phyloP scores from a whole-genome alignment of 2,329 filamentous ascomycete species.

The Nigrospora sphaerica region DNA sequence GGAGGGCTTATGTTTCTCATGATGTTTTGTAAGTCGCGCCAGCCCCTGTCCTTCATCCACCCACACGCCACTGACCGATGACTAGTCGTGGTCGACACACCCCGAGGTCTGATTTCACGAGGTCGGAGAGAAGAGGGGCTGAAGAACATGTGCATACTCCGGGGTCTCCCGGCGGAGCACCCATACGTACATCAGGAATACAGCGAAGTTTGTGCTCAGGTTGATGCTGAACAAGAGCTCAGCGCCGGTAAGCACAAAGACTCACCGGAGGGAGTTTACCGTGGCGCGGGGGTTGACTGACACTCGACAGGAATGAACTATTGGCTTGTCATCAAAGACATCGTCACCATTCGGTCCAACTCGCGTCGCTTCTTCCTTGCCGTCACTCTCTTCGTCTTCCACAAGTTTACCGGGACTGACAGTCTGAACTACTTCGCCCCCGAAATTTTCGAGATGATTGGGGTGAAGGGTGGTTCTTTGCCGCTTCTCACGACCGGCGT shows the following conservation, averaged over 20 bases:
- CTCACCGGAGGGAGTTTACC: too few species aligned
- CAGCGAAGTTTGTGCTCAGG: constrained; percentile 27
- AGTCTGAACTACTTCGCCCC: constrained; percentile 32
- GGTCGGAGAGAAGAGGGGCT: constrained; percentile 27
- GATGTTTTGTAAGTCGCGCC: constrained; percentile 18
- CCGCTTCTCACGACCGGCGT: constrained; percentile 28
- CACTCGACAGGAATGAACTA: constrained; percentile 16
- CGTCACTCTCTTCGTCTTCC: constrained; percentile 28
- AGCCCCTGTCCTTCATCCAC: too few species aligned
- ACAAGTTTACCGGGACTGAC: constrained; percentile 33
- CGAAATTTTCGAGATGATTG: constrained; percentile 31
- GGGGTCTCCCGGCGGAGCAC: constrained; percentile 28
- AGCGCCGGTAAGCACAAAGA: neutral
- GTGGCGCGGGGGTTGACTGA: too few species aligned
- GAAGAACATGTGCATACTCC: constrained; percentile 27
- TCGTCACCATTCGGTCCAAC: constrained; percentile 20
- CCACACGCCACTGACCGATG: too few species aligned
- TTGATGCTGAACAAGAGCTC: constrained; percentile 18
- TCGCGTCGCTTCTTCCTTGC: constrained; percentile 25
- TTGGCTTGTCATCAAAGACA: constrained; percentile 24
- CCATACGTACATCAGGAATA: constrained; percentile 29
- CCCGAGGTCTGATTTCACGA: constrained; percentile 25
- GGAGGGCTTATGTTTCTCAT: constrained; percentile 25
- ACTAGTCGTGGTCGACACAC: constrained; percentile 23
- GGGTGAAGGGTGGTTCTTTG: constrained; percentile 21